Percentiles rank a stretch among this genome's conserved stretches.
These are phyloP conservation scores for Furcasterigmium furcatum DNA, from an alignment of 2,329 filamentous ascomycete species.

Conservation along the genomic window DNA sequence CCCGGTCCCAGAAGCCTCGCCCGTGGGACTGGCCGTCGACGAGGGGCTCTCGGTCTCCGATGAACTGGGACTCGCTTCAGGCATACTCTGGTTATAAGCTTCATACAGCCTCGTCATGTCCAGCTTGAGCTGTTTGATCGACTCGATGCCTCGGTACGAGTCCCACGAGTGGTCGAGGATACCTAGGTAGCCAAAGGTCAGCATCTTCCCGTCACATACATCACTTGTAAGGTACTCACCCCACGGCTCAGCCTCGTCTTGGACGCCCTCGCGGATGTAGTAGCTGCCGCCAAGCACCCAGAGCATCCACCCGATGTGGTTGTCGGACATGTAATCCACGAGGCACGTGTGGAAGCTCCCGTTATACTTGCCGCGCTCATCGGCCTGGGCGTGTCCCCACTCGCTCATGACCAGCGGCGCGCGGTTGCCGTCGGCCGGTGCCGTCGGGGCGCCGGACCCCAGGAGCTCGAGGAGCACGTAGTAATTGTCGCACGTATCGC, in stretches of 20 bases:
- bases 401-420: slow-evolving; percentile 8
- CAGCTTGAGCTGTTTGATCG: slow-evolving; percentile 2
- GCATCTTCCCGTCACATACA: slow-evolving; percentile 18
- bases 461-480: not conserved
- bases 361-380: slow-evolving; percentile 4
- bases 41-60: not conserved
- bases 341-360: slow-evolving; percentile 39
- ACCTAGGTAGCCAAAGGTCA: not conserved
- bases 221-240: slow-evolving; percentile 22
- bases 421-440: not conserved
- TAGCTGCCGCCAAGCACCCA: slow-evolving; percentile 48
- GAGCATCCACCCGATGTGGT: slow-evolving; percentile 36
- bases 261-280: slow-evolving; percentile 38
- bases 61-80: not conserved
- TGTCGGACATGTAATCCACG: slow-evolving; percentile 29
- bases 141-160: slow-evolving; percentile 1
- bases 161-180: slow-evolving; percentile 6
- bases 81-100: slow-evolving; percentile 3
- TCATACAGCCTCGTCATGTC: slow-evolving; percentile 6
- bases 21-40: not conserved
- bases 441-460: not conserved
- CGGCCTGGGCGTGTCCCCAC: slow-evolving; percentile 8
- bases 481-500: slow-evolving; percentile 1
- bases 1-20: no score
- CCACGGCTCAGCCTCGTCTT: slow-evolving; percentile 47